Evolutionary conservation across 495 filamentous ascomycete species (phyloP).

Genomic region (Symbiotaphrina buchneri): DNA sequence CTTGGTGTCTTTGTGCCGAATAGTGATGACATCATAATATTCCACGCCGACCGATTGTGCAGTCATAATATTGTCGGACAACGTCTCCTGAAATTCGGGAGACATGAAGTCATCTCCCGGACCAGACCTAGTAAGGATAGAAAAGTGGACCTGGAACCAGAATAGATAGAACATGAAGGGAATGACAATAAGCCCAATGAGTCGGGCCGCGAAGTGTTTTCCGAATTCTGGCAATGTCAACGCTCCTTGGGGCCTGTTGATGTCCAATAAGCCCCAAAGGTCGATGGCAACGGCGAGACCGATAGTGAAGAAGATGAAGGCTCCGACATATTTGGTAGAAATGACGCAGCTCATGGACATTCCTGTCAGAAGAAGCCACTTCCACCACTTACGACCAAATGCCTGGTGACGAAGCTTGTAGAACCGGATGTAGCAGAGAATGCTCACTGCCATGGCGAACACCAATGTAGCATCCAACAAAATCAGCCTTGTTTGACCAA

Average conservation of each 20-base stretch:
- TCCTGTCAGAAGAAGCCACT: slow-evolving; percentile 90
- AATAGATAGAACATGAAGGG: slow-evolving; percentile 97
- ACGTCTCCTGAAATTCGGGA: slow-evolving; percentile 89
- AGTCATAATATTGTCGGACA: slow-evolving; percentile 84
- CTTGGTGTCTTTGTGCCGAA: slow-evolving; percentile 94
- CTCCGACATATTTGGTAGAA: slow-evolving; percentile 92
- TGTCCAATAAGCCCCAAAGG: slow-evolving; percentile 81
- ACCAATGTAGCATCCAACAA: slow-evolving; percentile 88
- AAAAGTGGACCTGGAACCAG: slow-evolving; percentile 99
- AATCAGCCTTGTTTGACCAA: slow-evolving; percentile 90
- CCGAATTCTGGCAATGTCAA: slow-evolving; percentile 56
- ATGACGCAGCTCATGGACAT: slow-evolving; percentile 92
- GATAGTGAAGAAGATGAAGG: slow-evolving; percentile 94
- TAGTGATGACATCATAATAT: slow-evolving; percentile 72
- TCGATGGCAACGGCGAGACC: slow-evolving; percentile 85
- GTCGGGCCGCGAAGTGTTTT: slow-evolving; percentile 77
- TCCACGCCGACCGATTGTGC: slow-evolving; percentile 65
- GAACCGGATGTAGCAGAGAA: slow-evolving; percentile 89
- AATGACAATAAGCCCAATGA: slow-evolving; percentile 61
- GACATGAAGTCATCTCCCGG: slow-evolving; percentile 98
- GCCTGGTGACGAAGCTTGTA: slow-evolving; percentile 85
- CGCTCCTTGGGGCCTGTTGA: slow-evolving; percentile 58
- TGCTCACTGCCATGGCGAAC: slow-evolving; percentile 81
- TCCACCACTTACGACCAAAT: slow-evolving; percentile 96
- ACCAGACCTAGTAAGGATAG: slow-evolving; percentile 68